A percentile compares a stretch with the other conserved stretches of the same genome.
Conservation (phyloP, 441 rosid genomes). For the Brassica hybrid region DNA sequence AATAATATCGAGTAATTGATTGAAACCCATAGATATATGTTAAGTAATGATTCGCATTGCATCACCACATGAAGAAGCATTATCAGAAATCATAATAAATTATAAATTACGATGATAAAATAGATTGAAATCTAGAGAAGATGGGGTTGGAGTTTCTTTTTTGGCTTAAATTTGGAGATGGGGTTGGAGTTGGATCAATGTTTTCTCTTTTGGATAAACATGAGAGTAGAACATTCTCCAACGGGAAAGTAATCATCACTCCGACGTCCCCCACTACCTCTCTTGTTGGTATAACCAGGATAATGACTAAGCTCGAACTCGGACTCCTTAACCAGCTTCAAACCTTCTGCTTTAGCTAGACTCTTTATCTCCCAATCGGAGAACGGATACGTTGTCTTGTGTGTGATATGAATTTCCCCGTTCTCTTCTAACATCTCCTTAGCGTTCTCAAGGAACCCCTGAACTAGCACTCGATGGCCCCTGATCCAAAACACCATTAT, state of each 20-base stretch:
- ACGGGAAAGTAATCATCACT: constrained; percentile 26
- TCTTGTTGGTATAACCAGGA: constrained; percentile 46
- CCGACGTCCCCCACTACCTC: constrained; percentile 45
- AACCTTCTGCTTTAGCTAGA: constrained; percentile 35
- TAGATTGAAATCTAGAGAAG: constrained; percentile 1
- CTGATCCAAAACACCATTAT: constrained; percentile 23
- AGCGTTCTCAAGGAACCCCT: constrained; percentile 43
- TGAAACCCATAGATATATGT: neutral
- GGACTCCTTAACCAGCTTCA: constrained; percentile 11
- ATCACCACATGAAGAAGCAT: neutral
- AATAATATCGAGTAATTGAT: neutral
- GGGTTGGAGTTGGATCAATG: neutral
- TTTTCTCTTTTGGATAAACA: constrained; percentile 12
- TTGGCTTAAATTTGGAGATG: neutral
- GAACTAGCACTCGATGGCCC: constrained; percentile 40
- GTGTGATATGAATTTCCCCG: constrained; percentile 47
- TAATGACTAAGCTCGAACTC: constrained; percentile 30
- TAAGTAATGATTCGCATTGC: neutral
- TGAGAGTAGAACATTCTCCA: constrained; percentile 40
- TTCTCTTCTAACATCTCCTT: constrained; percentile 36
- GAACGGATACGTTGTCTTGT: constrained; percentile 46
- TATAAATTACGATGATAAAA: neutral
- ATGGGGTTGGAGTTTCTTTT: neutral
- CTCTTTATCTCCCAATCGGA: constrained; percentile 31
- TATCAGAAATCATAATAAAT: neutral